Base-by-base conservation (phyloP, 345 rosid genomes). In the Salix viminalis region DNA sequence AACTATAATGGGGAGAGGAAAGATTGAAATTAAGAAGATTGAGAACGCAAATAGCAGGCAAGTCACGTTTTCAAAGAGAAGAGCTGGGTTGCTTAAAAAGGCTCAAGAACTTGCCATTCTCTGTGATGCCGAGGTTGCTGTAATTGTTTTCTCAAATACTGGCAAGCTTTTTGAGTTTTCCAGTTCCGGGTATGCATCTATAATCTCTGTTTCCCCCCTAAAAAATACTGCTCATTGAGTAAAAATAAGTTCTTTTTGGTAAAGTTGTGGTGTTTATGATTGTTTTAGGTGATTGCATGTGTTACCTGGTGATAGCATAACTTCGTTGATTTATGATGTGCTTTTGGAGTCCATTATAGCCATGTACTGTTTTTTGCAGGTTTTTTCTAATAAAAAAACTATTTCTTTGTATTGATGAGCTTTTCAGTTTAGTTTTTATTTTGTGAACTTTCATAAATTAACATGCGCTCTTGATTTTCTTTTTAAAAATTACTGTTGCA, bases 41-140 rank as follows among this genome's bases (percentile, higher is more conserved):
- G 98, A 94, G 84, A 92, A 92, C 85, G 91, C 96, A 42, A 95
- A 91, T 75, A 95, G 92, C 85, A 92, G 99, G 78, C 97, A 95
- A 86, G 97, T 95, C 37, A 95, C 97, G 36, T 95, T 95, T 91
- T 95, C 97, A 24, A 94, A 94, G 84, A 88, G 98, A 75, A 90
- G 97, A 81, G 79, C 87, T 75, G 98, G 98, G 62, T 84, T 94
- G 89, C 94, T 94, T 6, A 94, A 94, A 82, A 91, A 94, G 75
- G 94, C 98, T 75, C 89, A 78, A 58, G 98, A 94, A 79, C 94
- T 94, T 80, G 86, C 98, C 72, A 85, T 92, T 82, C 91, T 94
- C 18, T 92, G 97, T 75, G 98, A 94, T 77, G 91, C 97, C 78
- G 98, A 94, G 85, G 94, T 94, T 88, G 97, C 97, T 75, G 91